phyloP scores from a whole-genome alignment of 2,329 filamentous ascomycete species.

The Dendryphion nanum region DNA sequence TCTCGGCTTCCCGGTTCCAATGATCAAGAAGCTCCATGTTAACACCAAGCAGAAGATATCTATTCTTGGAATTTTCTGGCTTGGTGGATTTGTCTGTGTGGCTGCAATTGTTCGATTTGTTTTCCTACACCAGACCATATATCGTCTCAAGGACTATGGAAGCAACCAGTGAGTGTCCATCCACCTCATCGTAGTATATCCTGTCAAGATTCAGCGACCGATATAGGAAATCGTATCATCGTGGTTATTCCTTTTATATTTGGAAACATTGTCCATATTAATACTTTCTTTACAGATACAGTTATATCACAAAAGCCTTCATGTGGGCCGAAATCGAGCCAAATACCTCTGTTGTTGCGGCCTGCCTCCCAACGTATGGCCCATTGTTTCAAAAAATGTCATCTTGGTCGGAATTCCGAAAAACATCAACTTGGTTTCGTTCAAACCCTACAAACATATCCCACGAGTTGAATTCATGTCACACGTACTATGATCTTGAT shows the following conservation, averaged over 20 bases:
- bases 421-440: no score
- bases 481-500: no score
- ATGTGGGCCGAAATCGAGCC: constrained; percentile 17
- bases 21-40: constrained; percentile 10
- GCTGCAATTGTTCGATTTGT: constrained; percentile 14
- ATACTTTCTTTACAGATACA: no score
- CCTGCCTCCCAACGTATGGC: constrained; percentile 14
- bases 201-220: no score
- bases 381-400: constrained; percentile 6
- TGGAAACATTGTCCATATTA: no score
- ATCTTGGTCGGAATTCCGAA: no score
- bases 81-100: constrained; percentile 15
- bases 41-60: constrained; percentile 12
- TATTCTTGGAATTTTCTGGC: constrained; percentile 16
- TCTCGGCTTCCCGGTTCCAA: constrained; percentile 15
- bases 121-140: constrained; percentile 11
- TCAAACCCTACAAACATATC: no score
- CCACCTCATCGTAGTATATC: no score
- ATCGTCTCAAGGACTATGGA: constrained; percentile 7
- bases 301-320: constrained; percentile 10
- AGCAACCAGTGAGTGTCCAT: no score
- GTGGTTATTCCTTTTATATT: no score
- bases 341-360: constrained; percentile 12
- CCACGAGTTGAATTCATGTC: no score
- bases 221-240: no score